These are phyloP conservation scores for Hawksworthiomyces lignivorus DNA, from an alignment of 2,329 filamentous ascomycete genomes.

Conservation along the genomic window DNA sequence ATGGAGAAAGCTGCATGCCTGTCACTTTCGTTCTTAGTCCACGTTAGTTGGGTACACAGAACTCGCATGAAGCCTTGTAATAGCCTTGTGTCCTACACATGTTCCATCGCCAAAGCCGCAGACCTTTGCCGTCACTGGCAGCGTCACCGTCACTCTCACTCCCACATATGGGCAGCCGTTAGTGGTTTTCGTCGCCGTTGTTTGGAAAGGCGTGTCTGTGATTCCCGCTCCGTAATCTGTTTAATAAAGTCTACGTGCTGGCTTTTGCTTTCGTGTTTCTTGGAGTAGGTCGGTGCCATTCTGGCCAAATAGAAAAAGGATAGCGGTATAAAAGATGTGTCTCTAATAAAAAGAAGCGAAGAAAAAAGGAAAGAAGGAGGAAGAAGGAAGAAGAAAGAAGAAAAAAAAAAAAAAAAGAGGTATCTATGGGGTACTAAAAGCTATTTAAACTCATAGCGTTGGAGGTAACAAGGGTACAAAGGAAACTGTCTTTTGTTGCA, in stretches of 20 bases:
- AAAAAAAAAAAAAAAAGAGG: conserved; percentile 3
- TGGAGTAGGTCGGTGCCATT: background rate
- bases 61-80: too few species aligned
- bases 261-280: conserved; percentile 4
- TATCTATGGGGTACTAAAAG: background rate
- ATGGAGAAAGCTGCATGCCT: too few species aligned
- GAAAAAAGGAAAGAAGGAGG: background rate
- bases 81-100: too few species aligned
- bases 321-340: background rate
- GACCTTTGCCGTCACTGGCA: too few species aligned
- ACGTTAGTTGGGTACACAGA: too few species aligned
- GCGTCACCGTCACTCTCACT: too few species aligned
- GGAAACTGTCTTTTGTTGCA: too few species aligned
- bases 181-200: conserved; percentile 7
- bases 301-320: background rate
- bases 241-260: conserved; percentile 10
- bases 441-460: background rate
- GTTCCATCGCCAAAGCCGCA: too few species aligned
- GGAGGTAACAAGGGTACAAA: too few species aligned
- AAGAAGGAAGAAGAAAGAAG: conserved; percentile 1
- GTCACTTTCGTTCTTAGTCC: too few species aligned
- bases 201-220: conserved; percentile 10
- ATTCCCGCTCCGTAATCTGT: conserved; percentile 10
- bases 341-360: background rate
- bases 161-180: too few species aligned